Conservation (phyloP, 1,139 yeast genomes). For the Yamadazyma sp. region DNA sequence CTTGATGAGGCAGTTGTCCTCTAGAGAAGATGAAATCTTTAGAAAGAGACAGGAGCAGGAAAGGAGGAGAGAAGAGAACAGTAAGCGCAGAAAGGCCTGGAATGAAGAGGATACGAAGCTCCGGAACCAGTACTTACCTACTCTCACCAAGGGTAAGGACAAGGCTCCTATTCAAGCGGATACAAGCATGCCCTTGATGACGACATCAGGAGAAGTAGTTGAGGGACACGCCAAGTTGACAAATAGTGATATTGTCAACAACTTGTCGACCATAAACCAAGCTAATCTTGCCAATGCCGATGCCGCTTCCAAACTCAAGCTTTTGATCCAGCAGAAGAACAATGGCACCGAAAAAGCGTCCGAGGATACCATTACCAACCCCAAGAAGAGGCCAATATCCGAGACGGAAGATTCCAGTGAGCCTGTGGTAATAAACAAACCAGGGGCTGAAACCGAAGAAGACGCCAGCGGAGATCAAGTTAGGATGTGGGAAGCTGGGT, state of each 20-base stretch:
- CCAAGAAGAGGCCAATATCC: slow-evolving; percentile 19
- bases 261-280: slow-evolving; percentile 64
- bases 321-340: slow-evolving; percentile 33
- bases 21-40: slow-evolving; percentile 80
- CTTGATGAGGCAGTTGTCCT: slow-evolving; percentile 63
- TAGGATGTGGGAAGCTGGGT: slow-evolving; percentile 84
- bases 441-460: slow-evolving; percentile 17
- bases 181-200: slow-evolving; percentile 74
- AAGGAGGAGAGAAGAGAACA: slow-evolving; percentile 60
- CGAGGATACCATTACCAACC: neutral
- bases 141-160: slow-evolving; percentile 64
- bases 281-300: slow-evolving; percentile 75
- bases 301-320: slow-evolving; percentile 68
- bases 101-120: slow-evolving; percentile 42
- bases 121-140: slow-evolving; percentile 33
- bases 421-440: slow-evolving; percentile 25
- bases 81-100: slow-evolving; percentile 55
- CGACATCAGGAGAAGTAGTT: slow-evolving; percentile 65
- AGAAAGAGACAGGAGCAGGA: slow-evolving; percentile 67
- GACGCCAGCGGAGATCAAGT: slow-evolving; percentile 54
- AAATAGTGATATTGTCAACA: slow-evolving; percentile 71
- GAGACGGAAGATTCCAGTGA: slow-evolving; percentile 18
- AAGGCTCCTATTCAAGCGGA: slow-evolving; percentile 74
- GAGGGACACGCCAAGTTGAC: slow-evolving; percentile 64
- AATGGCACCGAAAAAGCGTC: slow-evolving; percentile 37